A percentile compares a stretch with the other conserved stretches of the same genome.
Evolutionary conservation across 2,329 filamentous ascomycete genomes (phyloP).

Genomic region (Gnomoniopsis smithogilvyi): DNA sequence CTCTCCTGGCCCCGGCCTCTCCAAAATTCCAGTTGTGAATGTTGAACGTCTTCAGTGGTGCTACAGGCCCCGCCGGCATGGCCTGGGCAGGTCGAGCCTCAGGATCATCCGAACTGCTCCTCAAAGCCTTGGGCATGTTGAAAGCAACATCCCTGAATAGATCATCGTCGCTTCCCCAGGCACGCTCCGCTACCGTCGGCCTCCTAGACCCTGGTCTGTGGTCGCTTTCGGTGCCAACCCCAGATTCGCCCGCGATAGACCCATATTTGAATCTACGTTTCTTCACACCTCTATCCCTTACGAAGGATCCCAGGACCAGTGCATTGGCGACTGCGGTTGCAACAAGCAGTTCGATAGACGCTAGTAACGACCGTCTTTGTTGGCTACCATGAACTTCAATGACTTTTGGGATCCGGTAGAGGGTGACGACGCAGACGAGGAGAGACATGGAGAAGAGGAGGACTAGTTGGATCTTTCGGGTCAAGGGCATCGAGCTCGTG

Average conservation of each 20-base stretch:
- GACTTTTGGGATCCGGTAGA: conserved; percentile 77
- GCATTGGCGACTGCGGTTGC: conserved; percentile 85
- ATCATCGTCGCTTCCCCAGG: conserved; percentile 90
- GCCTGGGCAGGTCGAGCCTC: conserved; percentile 23
- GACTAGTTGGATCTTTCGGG: conserved; percentile 76
- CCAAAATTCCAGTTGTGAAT: conserved; percentile 46
- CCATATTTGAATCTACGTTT: conserved; percentile 76
- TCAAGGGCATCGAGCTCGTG: conserved; percentile 69
- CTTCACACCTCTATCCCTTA: conserved; percentile 86
- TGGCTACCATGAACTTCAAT: conserved; percentile 70
- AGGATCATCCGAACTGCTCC: conserved; percentile 29
- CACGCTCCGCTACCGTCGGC: conserved; percentile 51
- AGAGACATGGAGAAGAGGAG: conserved; percentile 83
- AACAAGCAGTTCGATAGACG: conserved; percentile 86
- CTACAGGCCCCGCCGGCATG: conserved; percentile 33
- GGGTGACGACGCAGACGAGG: conserved; percentile 73
- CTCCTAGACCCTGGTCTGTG: conserved; percentile 43
- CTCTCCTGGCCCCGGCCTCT: conserved; percentile 23
- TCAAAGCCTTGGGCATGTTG: conserved; percentile 54
- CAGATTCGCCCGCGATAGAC: conserved; percentile 39
- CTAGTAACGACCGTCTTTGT: conserved; percentile 83
- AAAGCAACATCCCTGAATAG: conserved; percentile 78
- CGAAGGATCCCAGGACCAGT: conserved; percentile 86
- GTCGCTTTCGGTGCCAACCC: conserved; percentile 52
- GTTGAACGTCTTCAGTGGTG: conserved; percentile 9